phyloP scores from a whole-genome alignment of 495 filamentous ascomycete genomes.

The Terfezia boudieri region DNA sequence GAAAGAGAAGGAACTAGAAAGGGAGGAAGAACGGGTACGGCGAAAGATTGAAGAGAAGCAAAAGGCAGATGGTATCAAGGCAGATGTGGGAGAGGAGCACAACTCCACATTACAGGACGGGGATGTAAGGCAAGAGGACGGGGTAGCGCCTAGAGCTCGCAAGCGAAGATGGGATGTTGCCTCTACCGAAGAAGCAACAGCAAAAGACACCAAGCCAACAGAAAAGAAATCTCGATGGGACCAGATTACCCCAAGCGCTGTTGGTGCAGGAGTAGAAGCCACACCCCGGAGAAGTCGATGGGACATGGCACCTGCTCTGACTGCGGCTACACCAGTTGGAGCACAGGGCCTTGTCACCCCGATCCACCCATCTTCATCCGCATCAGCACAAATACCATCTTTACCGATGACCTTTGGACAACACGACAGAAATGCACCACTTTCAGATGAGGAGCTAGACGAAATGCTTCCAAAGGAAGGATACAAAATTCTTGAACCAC shows the following conservation, averaged over 20 bases:
- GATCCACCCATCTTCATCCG: slow-evolving; percentile 52
- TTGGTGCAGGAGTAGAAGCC: slow-evolving; percentile 19
- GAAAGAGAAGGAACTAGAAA: slow-evolving; percentile 72
- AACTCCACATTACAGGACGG: slow-evolving; percentile 47
- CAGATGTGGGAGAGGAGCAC: slow-evolving; percentile 30
- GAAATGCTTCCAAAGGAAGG: slow-evolving; percentile 76
- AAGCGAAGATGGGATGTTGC: slow-evolving; percentile 70
- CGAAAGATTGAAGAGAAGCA: slow-evolving; percentile 59
- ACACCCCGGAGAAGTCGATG: slow-evolving; percentile 65
- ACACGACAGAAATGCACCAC: slow-evolving; percentile 51
- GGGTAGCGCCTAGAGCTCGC: slow-evolving; percentile 29
- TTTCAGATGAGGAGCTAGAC: slow-evolving; percentile 88
- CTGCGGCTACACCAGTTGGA: slow-evolving; percentile 63
- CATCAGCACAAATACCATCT: slow-evolving; percentile 27
- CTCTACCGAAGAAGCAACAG: slow-evolving; percentile 25
- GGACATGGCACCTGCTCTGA: slow-evolving; percentile 61
- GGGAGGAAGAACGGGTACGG: slow-evolving; percentile 77
- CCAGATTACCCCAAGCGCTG: not conserved
- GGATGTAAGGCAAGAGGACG: slow-evolving; percentile 22
- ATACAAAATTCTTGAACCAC: slow-evolving; percentile 81
- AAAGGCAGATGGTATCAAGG: slow-evolving; percentile 18
- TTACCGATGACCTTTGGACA: slow-evolving; percentile 50
- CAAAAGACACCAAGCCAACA: not conserved
- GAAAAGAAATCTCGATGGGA: not conserved
- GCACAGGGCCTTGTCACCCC: slow-evolving; percentile 65